Base-by-base conservation (phyloP, 2,329 filamentous ascomycete genomes). In the Malbranchea zuffiana region DNA sequence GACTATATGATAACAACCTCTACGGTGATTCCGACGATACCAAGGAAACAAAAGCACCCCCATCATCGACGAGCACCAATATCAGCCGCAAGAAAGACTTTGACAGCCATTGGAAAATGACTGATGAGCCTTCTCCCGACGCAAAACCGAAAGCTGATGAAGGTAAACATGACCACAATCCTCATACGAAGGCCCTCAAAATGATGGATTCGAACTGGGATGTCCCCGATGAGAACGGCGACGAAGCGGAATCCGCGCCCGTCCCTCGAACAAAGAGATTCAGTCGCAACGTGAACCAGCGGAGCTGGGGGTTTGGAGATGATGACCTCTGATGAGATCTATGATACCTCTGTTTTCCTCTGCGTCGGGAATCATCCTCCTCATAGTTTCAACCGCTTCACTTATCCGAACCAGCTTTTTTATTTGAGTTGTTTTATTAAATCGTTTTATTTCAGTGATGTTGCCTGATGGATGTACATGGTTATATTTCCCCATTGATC, bases 1-100 rank as follows among this genome's bases (percentile, higher is more conserved):
- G 73, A 18, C 67, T 93, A 29, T 93, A 93, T 65, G 71, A 84
- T 52, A 82, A 88, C 59, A 78, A 82, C 41, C 55, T 90, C 21
- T 80, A 79, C 52, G 69, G 73, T 49, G 73, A 75, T 41, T 71
- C 76, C 32, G 72, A 75, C 21, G 69, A 68, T 16, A 53, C 39
- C 10, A 34, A 48, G 35, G 42, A 48, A 41, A 36, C 55, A 44
- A 44, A 62, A 49, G 43, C 53, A 41, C 63, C 78, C 6, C 67
- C 83, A 7, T 72, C 71, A 32, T 75, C 78, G 49, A 75, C 83
- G 39, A 82, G 80, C 43, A 84, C 88, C 59, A 69, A 78, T 40
- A 75, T 78, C 52, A 74, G 79, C 57, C 80, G 83, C 38, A 70
- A 68, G 52, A 84, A 87, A 59, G 75, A 83, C 55, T 87, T 92